Percentiles rank a stretch among this genome's conserved stretches.
phyloP scores from a whole-genome alignment of 2,329 filamentous ascomycete genomes.

The Diaporthe humulicola region DNA sequence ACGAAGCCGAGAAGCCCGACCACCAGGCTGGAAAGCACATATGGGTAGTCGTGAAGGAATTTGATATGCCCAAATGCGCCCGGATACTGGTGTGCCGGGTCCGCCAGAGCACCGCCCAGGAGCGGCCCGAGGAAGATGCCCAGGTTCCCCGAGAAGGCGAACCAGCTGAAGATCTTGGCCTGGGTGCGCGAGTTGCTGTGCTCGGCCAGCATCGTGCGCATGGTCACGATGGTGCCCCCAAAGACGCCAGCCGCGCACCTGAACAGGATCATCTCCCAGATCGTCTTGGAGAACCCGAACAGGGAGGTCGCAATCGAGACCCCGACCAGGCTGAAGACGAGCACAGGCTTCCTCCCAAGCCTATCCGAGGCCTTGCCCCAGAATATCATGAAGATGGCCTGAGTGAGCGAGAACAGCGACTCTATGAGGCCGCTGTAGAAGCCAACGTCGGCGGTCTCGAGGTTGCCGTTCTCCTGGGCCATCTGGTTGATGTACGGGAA shows the following conservation, averaged over 20 bases:
- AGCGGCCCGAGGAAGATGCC: slow-evolving; percentile 81
- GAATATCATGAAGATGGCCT: slow-evolving; percentile 82
- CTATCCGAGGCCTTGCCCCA: slow-evolving; percentile 80
- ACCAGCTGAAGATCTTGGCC: slow-evolving; percentile 80
- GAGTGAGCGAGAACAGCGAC: slow-evolving; percentile 79
- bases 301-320: slow-evolving; percentile 71
- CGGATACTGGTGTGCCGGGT: slow-evolving; percentile 75
- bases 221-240: slow-evolving; percentile 79
- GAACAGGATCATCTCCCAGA: slow-evolving; percentile 83
- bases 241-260: slow-evolving; percentile 81
- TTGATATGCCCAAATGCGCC: slow-evolving; percentile 64
- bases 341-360: slow-evolving; percentile 78
- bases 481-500: slow-evolving; percentile 86
- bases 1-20: slow-evolving; percentile 67
- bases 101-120: slow-evolving; percentile 76
- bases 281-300: slow-evolving; percentile 75
- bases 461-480: slow-evolving; percentile 74
- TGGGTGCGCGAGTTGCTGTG: slow-evolving; percentile 78
- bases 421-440: slow-evolving; percentile 85
- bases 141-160: slow-evolving; percentile 80
- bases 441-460: slow-evolving; percentile 77
- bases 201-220: slow-evolving; percentile 83
- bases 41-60: slow-evolving; percentile 76
- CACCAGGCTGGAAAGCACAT: slow-evolving; percentile 73
- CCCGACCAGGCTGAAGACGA: slow-evolving; percentile 76